Evolutionary conservation across 1,139 yeast species (phyloP).

Genomic region (Wickerhamomyces sp.): DNA sequence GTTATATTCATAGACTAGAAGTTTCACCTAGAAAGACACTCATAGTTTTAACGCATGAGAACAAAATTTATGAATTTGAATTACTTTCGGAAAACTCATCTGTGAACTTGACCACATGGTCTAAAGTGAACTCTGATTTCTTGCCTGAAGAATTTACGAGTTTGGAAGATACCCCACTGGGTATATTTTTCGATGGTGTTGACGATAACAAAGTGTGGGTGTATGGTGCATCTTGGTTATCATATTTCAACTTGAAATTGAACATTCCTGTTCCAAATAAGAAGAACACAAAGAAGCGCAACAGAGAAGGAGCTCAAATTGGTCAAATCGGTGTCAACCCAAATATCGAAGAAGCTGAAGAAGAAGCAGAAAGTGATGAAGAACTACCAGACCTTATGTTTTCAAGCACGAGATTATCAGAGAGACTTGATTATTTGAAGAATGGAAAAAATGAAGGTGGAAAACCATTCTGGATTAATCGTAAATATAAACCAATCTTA

Average conservation of each 20-base stretch:
- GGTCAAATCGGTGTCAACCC: conserved; percentile 39
- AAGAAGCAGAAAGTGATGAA: conserved; percentile 31
- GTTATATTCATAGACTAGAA: conserved; percentile 58
- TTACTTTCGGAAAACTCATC: conserved; percentile 18
- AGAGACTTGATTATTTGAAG: conserved; percentile 25
- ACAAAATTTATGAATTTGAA: conserved; percentile 66
- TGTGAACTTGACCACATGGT: conserved; percentile 67
- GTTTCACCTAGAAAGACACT: conserved; percentile 52
- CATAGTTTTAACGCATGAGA: conserved; percentile 68
- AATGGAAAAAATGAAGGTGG: conserved; percentile 28
- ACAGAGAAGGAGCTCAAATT: conserved; percentile 57
- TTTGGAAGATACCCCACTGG: conserved; percentile 68
- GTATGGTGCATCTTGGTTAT: conserved; percentile 85
- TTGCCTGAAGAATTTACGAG: conserved; percentile 63
- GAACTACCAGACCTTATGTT: conserved; percentile 18
- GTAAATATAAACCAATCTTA: conserved; percentile 72
- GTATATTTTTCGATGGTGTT: conserved; percentile 47
- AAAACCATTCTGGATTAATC: conserved; percentile 68
- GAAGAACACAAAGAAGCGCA: conserved; percentile 50
- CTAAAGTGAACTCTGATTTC: conserved; percentile 67
- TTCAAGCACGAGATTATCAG: conserved; percentile 13
- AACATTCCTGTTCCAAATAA: conserved; percentile 47
- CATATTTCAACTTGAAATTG: conserved; percentile 63
- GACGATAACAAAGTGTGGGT: conserved; percentile 60
- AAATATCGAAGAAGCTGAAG: conserved; percentile 27